phyloP scores from a whole-genome alignment of 139 green algal species.

The Volvox africanus region DNA sequence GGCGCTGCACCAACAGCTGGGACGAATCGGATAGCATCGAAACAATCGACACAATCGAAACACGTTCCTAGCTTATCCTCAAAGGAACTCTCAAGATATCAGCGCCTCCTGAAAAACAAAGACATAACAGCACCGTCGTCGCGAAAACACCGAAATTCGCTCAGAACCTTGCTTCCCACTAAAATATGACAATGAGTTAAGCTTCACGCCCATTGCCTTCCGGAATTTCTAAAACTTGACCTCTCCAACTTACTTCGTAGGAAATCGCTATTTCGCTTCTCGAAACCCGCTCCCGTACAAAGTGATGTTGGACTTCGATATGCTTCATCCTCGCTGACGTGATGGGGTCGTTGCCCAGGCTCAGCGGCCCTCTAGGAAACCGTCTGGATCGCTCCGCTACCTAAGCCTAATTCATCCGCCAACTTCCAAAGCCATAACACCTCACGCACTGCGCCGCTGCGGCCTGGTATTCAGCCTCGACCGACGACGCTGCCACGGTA shows the following conservation, averaged over 20 bases:
- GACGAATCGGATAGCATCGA: too few relatives aligned
- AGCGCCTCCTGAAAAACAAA: too few relatives aligned
- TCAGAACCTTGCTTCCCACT: too few relatives aligned
- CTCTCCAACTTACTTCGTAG: neutral
- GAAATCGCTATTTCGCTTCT: neutral
- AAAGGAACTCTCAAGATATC: too few relatives aligned
- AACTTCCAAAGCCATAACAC: constrained; percentile 65
- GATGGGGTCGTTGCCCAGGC: neutral
- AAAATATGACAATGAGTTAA: too few relatives aligned
- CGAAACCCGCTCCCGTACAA: constrained; percentile 1
- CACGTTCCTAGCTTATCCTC: too few relatives aligned
- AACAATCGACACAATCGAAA: too few relatives aligned
- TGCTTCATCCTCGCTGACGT: neutral
- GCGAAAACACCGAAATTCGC: too few relatives aligned
- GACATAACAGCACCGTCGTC: too few relatives aligned
- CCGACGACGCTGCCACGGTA: constrained; percentile 65
- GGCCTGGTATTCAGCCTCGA: constrained; percentile 64
- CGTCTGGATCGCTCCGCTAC: neutral
- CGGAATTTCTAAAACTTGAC: neutral
- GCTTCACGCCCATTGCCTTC: neutral
- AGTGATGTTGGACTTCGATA: constrained; percentile 4
- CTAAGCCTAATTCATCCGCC: constrained; percentile 38
- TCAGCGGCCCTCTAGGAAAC: neutral
- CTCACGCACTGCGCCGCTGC: constrained; percentile 56
- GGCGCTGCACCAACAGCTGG: too few relatives aligned